Evolutionary conservation across 2,329 filamentous ascomycete genomes (phyloP).

Genomic region (Verruconis gallopava): DNA sequence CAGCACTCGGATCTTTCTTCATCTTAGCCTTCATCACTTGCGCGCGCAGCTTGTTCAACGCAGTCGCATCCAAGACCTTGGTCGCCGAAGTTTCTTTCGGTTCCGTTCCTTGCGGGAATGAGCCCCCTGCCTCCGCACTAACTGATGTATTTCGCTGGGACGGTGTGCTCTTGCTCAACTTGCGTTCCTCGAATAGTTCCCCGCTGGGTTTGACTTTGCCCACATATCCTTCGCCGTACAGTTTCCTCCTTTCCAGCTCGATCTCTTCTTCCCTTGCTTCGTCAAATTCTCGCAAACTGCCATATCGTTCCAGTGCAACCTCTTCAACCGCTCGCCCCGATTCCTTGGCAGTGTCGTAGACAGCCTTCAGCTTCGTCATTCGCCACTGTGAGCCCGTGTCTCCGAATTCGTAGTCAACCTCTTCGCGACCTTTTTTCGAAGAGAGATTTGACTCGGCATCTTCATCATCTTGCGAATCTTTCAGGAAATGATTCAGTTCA

Average conservation of each 20-base stretch:
- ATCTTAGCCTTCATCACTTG: slow-evolving; percentile 95
- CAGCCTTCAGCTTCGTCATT: slow-evolving; percentile 84
- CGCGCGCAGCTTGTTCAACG: slow-evolving; percentile 79
- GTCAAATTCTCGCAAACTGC: slow-evolving; percentile 72
- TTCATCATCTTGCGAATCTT: slow-evolving; percentile 42
- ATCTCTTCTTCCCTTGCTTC: slow-evolving; percentile 83
- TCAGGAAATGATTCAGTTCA: slow-evolving; percentile 65
- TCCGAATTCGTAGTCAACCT: slow-evolving; percentile 74
- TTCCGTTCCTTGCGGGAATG: slow-evolving; percentile 15
- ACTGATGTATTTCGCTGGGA: slow-evolving; percentile 8
- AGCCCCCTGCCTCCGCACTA: background rate
- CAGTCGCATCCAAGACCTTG: slow-evolving; percentile 56
- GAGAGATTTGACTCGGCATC: slow-evolving; percentile 28
- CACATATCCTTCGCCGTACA: slow-evolving; percentile 75
- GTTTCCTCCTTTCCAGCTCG: slow-evolving; percentile 71
- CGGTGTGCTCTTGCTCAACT: slow-evolving; percentile 27
- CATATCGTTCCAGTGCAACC: slow-evolving; percentile 70
- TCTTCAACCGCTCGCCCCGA: slow-evolving; percentile 63
- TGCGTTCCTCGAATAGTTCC: slow-evolving; percentile 70
- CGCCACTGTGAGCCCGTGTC: slow-evolving; percentile 87
- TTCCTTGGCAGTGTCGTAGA: slow-evolving; percentile 69
- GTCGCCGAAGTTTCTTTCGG: slow-evolving; percentile 42
- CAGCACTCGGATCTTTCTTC: slow-evolving; percentile 60
- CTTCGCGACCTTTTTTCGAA: slow-evolving; percentile 39
- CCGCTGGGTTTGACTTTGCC: slow-evolving; percentile 79